These are phyloP conservation scores for Jamesozyma gamospora DNA, from an alignment of 805 yeast species.

Conservation along the genomic window DNA sequence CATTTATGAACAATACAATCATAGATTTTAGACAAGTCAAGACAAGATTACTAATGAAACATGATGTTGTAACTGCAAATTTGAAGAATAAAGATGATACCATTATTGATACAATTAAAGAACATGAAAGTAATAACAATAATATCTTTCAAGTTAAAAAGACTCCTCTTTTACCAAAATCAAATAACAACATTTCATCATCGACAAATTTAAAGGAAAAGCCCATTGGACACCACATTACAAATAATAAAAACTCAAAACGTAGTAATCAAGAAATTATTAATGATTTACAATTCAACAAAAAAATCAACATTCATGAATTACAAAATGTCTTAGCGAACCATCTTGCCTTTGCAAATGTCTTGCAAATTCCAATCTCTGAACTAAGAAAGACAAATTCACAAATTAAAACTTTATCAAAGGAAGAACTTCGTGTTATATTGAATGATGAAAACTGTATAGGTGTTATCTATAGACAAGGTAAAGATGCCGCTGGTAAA, in stretches of 20 bases:
- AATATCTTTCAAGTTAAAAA: too few relatives aligned
- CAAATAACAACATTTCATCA: too few relatives aligned
- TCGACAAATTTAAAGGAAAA: too few relatives aligned
- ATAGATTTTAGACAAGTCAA: constrained; percentile 49
- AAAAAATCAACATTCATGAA: constrained; percentile 37
- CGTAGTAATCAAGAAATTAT: constrained; percentile 4
- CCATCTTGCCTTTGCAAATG: constrained; percentile 83
- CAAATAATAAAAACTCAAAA: not conserved
- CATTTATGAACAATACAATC: constrained; percentile 50
- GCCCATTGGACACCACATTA: too few relatives aligned
- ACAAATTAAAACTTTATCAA: constrained; percentile 38
- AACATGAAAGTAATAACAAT: not conserved
- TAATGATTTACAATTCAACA: constrained; percentile 2
- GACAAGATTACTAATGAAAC: constrained; percentile 18
- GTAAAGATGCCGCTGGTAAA: constrained; percentile 96
- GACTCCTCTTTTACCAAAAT: too few relatives aligned
- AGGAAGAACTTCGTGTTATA: constrained; percentile 38
- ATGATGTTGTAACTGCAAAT: constrained; percentile 31
- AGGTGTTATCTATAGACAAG: constrained; percentile 79
- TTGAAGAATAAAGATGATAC: too few relatives aligned
- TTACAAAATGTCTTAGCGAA: constrained; percentile 63
- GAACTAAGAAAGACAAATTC: constrained; percentile 53
- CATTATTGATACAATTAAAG: too few relatives aligned
- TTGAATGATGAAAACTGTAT: constrained; percentile 35
- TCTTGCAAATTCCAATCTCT: constrained; percentile 80